Evolutionary conservation across 768 basidiomycete genomes (phyloP), one percentile per base, ranked within the genome.

Genomic region (Xerocomus brunneocitrinus): DNA sequence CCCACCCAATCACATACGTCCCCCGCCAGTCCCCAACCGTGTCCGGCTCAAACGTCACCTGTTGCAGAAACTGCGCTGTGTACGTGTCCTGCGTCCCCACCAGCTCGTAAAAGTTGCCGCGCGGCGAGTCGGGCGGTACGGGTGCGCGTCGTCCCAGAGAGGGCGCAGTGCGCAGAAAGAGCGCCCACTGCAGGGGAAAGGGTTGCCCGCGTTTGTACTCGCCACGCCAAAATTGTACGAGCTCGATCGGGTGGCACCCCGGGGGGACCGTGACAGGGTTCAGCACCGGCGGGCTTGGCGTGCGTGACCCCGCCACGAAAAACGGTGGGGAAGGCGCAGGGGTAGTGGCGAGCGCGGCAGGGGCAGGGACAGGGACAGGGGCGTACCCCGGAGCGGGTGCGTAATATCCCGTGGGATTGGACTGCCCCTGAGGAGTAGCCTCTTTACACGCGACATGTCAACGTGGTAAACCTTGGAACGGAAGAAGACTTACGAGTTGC

Each of bases 191-290:
- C 3, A 65, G 58, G 4, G 56, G 61, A 9, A 30, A 28, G 19
- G 60, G 57, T 0, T 49, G 55, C 1, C 57, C 54, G 10, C 30
- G 53, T 3, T 40, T 53, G 46, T 42, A 22, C 42, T 63, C 57
- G 30, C 31, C 51, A 28, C 56, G 69, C 63, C 63, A 71, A 50
- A 69, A 71, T 35, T 71, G 69, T 46, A 49, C 53, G 42, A 69
- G 54, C 14, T 66, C 67, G 56, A 71, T 54, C 5, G 63, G 48
- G 54, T 59, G 60, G 48, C 47, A 56, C 1, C 58, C 58, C 0
- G 55, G 27, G 0, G 64, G 64, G 16, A 64, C 62, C 14, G 40
- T 56, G 24, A 66, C 54, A 2, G 55, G 48, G 13, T 8, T 28
- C 7, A 60, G 57, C 39, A 42, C 30, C 9, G 49, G 45, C 3